phyloP scores from a whole-genome alignment of 495 filamentous ascomycete genomes.

The Xylaria palmicola region DNA sequence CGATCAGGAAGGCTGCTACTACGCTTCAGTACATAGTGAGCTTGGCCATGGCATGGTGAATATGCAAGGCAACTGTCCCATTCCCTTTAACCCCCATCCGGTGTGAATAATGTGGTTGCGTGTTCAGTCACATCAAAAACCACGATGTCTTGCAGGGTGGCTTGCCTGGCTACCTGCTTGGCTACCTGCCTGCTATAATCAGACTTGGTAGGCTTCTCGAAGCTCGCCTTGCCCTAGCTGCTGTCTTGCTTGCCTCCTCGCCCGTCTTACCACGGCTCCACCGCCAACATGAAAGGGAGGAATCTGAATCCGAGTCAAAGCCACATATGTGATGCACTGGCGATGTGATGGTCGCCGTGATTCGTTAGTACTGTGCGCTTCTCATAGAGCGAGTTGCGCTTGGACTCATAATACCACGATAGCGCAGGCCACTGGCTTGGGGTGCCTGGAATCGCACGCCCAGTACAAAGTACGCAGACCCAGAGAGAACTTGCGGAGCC shows the following conservation, averaged over 20 bases:
- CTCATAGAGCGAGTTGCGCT: not conserved
- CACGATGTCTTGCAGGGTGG: conserved; percentile 5
- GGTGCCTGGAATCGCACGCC: not conserved
- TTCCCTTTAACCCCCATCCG: not conserved
- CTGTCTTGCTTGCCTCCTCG: too few relatives aligned
- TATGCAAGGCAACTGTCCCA: conserved; percentile 5
- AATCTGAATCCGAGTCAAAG: conserved; percentile 1
- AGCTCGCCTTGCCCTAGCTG: not conserved
- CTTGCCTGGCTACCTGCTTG: not conserved
- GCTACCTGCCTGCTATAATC: not conserved
- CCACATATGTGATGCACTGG: conserved; percentile 7
- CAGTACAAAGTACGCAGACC: not conserved
- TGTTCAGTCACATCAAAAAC: not conserved
- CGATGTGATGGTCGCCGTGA: not conserved
- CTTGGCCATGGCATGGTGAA: too few relatives aligned
- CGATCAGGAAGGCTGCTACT: conserved; percentile 4
- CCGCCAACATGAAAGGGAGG: not conserved
- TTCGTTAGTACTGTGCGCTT: not conserved
- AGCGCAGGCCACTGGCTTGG: not conserved
- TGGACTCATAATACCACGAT: not conserved
- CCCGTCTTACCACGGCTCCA: conserved; percentile 7
- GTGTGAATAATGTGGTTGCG: not conserved
- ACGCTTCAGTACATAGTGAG: too few relatives aligned
- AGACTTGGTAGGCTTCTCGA: conserved; percentile 8
- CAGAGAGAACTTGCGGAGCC: not conserved